Base-by-base conservation (phyloP, 148 eudicot genomes). In the Silene latifolia region DNA sequence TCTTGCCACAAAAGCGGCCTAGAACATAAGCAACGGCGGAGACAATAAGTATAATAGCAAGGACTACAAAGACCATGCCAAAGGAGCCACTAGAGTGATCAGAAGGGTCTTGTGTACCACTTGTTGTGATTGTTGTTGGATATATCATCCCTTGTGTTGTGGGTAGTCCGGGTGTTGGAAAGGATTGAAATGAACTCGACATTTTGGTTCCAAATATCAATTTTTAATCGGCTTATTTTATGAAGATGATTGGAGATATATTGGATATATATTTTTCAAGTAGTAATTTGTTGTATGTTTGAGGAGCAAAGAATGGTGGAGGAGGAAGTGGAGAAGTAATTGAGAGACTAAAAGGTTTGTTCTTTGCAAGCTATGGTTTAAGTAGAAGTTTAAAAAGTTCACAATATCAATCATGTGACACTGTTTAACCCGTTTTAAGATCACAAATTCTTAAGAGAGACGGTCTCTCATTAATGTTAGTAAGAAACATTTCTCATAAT, bases 31-130 rank as follows among this genome's bases (percentile, higher is more conserved):
- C 91, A 4, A 89, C 32, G n/a, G 88, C 89, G 0, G 97, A 89
- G 0, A 91, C 72, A 15, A 84, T 90, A 7, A 93, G 63, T 39
- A 93, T 88, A 35, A 87, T 80, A 0, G 89, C 98, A 56, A 92
- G 78, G 77, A 92, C 96, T 7, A 87, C 82, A 78, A 92, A 90
- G 18, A 92, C 98, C 29, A 89, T 77, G 19, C 91, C 90, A 25
- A 88, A 90, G 13, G 98, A 92, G 17, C 93, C 97, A 29, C 77
- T 69, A 3, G 93, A 81, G 75, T 84, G 89, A 44, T 76, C 78
- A 66, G 82, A 47, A 42, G 79, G 7, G 63, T 46, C 59, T 72
- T 46, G 79, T 69, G 72, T 46, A 12, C 39, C 63, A 60, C 32
- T 51, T 6, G 58, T 65, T 9, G 66, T 21, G 8, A 82, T 71